Percentiles rank a stretch among this genome's conserved stretches.
Evolutionary conservation across 768 basidiomycete genomes (phyloP).

Genomic region (Termitomyces sp.): DNA sequence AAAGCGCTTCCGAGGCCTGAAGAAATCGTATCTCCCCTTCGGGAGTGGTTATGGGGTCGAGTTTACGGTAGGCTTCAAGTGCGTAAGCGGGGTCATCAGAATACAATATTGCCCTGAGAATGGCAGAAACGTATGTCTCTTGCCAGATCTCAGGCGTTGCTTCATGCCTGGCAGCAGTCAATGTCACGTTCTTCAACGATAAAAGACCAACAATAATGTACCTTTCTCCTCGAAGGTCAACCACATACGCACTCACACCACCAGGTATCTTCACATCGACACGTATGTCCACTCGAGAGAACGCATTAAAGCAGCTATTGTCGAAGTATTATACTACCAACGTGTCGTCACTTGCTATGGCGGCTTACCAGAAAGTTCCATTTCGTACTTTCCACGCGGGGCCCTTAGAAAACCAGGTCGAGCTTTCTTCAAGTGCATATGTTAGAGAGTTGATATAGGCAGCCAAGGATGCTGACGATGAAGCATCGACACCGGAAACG

Average conservation of each 20-base stretch:
- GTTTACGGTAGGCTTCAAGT: conserved; percentile 89
- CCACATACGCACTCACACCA: conserved; percentile 89
- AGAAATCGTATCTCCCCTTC: conserved; percentile 91
- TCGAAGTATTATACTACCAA: neutral
- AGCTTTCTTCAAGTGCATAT: conserved; percentile 86
- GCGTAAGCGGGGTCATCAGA: conserved; percentile 92
- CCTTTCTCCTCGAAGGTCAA: conserved; percentile 93
- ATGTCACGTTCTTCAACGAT: neutral
- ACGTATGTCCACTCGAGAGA: conserved; percentile 91
- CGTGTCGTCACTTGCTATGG: neutral
- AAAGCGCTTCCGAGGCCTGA: conserved; percentile 83
- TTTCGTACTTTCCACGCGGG: conserved; percentile 86
- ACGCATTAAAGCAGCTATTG: conserved; percentile 91
- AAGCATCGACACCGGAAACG: conserved; percentile 97
- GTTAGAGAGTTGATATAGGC: conserved; percentile 99
- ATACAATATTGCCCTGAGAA: conserved; percentile 88
- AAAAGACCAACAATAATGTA: conserved; percentile 29
- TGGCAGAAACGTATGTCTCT: conserved; percentile 92
- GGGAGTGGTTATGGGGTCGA: conserved; percentile 87
- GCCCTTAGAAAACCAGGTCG: conserved; percentile 88
- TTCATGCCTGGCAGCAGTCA: conserved; percentile 55
- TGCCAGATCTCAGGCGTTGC: conserved; percentile 93
- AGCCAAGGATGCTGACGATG: conserved; percentile 93
- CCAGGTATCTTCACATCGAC: conserved; percentile 99
- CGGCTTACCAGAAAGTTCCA: conserved; percentile 84